Base-by-base conservation (phyloP, 768 basidiomycete species). In the Suillus lakei region DNA sequence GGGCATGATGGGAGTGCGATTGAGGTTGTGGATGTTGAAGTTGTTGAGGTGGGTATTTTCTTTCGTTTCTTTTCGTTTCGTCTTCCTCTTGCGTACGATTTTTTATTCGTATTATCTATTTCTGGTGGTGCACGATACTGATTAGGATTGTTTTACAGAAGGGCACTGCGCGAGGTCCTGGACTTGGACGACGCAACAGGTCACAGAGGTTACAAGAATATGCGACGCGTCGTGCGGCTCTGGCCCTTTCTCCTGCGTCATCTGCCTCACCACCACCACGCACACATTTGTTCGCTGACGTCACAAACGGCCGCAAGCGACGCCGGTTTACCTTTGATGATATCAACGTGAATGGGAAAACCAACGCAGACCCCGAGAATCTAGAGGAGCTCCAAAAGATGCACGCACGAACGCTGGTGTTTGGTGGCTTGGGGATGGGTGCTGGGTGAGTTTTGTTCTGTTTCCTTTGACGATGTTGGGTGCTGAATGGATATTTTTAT, bases 1-100 rank as follows among this genome's bases (percentile, higher is more conserved):
- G 87, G 88, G 2, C 92, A 92, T 67, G 91, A 92, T 66, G 92
- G 91, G 30, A 87, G 88, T 70, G 90, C 88, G 30, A 83, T 92
- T 69, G 92, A 92, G 79, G 84, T 93, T 61, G 74, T 92, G 21
- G 81, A 79, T 30, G 90, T 86, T 21, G 82, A 86, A 68, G 88
- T 91, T 72, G 83, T 87, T 55, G 80, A 87, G 82, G 92, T 92
- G 67, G 41, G 86, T 76, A 9, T 67, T 53, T 28, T 50, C 63
- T 67, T 13, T 36, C 13, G 61, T 28, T 41, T 36, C 13, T 60
- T 28, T 41, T 48, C 28, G 51, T 38, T 65, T 21, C 48, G n/a
- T 30, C 18, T 56, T 55, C 39, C 28, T 48, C 43, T 26, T 23
- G 18, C 16, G 16, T 38, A 55, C 34, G 30, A 26, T 34, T 63